Evolutionary conservation across 2,329 filamentous ascomycete genomes (phyloP).

Genomic region (Alternaria rosae): DNA sequence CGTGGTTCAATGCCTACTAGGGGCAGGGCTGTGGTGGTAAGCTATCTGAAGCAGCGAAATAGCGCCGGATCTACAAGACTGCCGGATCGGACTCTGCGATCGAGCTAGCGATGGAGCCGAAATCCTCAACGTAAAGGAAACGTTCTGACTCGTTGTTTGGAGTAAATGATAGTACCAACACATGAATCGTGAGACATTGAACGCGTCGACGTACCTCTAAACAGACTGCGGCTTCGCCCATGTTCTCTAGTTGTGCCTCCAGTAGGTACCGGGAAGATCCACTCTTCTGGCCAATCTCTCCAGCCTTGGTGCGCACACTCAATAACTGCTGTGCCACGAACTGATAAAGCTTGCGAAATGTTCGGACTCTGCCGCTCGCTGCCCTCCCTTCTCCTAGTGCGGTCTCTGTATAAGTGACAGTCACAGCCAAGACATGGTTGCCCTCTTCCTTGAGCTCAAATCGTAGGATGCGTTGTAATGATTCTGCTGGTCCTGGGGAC

Average conservation of each 20-base stretch:
- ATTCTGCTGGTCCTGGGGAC: constrained; percentile 66
- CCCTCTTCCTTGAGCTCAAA: constrained; percentile 95
- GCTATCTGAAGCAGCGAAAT: constrained; percentile 12
- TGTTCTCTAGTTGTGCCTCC: constrained; percentile 95
- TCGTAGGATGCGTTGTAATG: constrained; percentile 79
- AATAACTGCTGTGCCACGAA: constrained; percentile 92
- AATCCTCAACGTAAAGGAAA: constrained; percentile 9
- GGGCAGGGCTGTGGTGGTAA: constrained; percentile 13
- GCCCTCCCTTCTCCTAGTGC: constrained; percentile 60
- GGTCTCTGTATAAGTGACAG: constrained; percentile 92
- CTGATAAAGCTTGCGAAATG: constrained; percentile 94
- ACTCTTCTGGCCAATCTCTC: constrained; percentile 62
- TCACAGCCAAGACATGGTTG: constrained; percentile 90
- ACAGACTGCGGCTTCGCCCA: constrained; percentile 81
- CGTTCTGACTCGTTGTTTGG: constrained; percentile 14
- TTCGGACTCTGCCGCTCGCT: constrained; percentile 71
- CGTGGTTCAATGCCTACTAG: constrained; percentile 8
- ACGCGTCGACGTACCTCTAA: constrained; percentile 65
- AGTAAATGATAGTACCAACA: constrained; percentile 21
- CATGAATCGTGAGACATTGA: constrained; percentile 6
- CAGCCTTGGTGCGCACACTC: constrained; percentile 89
- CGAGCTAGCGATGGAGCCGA: constrained; percentile 14
- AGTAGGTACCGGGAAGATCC: constrained; percentile 70
- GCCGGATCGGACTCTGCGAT: constrained; percentile 19
- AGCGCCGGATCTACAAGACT: constrained; percentile 21